Evolutionary conservation across 2,329 filamentous ascomycete species (phyloP).

Genomic region (Leptographium radiaticola): DNA sequence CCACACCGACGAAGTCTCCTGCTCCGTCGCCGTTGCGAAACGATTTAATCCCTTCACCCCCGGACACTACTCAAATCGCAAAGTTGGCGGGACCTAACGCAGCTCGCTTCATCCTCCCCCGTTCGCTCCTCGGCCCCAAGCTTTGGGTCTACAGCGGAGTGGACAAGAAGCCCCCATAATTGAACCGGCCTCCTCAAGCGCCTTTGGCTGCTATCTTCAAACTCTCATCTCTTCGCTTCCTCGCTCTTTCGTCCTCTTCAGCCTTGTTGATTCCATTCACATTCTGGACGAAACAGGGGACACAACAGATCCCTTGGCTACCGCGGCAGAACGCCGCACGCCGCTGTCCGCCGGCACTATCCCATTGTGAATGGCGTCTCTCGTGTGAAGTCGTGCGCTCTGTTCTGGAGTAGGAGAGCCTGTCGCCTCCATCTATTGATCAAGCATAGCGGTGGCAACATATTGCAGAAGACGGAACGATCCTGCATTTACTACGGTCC

Average conservation of each 20-base stretch:
- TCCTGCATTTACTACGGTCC: too few species aligned
- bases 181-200: constrained; percentile 24
- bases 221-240: background rate
- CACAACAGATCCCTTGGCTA: constrained; percentile 1
- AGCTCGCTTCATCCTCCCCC: constrained; percentile 59
- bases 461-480: too few species aligned
- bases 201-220: background rate
- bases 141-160: constrained; percentile 93
- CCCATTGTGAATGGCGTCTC: constrained; percentile 12
- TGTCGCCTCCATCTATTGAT: background rate
- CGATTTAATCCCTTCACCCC: constrained; percentile 1
- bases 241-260: background rate
- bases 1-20: background rate
- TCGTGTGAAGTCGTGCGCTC: constrained; percentile 10
- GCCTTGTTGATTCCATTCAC: constrained; percentile 4
- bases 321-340: constrained; percentile 12
- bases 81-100: constrained; percentile 31
- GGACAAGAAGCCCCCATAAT: constrained; percentile 97
- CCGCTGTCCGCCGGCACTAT: constrained; percentile 12
- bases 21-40: constrained; percentile 3
- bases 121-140: constrained; percentile 84
- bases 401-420: constrained; percentile 8
- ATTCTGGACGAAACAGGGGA: constrained; percentile 3
- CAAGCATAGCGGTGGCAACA: background rate
- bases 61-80: constrained; percentile 11